Conservation (phyloP, 176 grass and related monocot genomes). For the Zizania latifolia region DNA sequence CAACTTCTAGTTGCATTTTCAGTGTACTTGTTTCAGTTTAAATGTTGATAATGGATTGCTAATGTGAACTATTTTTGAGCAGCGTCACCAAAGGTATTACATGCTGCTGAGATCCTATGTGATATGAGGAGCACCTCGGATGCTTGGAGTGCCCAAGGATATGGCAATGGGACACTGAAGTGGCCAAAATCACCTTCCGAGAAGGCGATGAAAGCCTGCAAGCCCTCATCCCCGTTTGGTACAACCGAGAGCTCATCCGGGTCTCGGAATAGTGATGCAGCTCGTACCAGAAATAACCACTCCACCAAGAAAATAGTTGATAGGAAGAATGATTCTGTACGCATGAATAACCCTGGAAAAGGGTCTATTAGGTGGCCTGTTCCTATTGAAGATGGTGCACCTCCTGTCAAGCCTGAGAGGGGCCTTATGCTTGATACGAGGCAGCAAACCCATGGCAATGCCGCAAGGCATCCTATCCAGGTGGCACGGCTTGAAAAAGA, state of each 20-base stretch:
- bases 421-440: conserved; percentile 27
- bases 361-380: conserved; percentile 61
- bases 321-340: conserved; percentile 52
- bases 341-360: conserved; percentile 52
- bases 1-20: background rate
- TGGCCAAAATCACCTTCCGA: conserved; percentile 63
- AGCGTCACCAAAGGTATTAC: conserved; percentile 35
- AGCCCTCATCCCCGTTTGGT: conserved; percentile 53
- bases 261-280: conserved; percentile 52
- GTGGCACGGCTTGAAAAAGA: conserved; percentile 55
- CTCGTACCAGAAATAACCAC: conserved; percentile 32
- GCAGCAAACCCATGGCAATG: conserved; percentile 54
- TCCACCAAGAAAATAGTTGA: conserved; percentile 51
- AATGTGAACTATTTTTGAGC: conserved; percentile 17
- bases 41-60: conserved; percentile 5
- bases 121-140: conserved; percentile 47
- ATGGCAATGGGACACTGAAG: conserved; percentile 49
- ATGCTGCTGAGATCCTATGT: conserved; percentile 80
- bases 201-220: conserved; percentile 65
- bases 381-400: conserved; percentile 41
- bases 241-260: conserved; percentile 44
- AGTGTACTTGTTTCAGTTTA: background rate
- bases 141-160: conserved; percentile 33
- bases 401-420: conserved; percentile 43
- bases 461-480: conserved; percentile 35